Evolutionary conservation across 2,329 filamentous ascomycete genomes (phyloP), one percentile per base, ranked within the genome.

Genomic region (Aspergillus fijiensis): DNA sequence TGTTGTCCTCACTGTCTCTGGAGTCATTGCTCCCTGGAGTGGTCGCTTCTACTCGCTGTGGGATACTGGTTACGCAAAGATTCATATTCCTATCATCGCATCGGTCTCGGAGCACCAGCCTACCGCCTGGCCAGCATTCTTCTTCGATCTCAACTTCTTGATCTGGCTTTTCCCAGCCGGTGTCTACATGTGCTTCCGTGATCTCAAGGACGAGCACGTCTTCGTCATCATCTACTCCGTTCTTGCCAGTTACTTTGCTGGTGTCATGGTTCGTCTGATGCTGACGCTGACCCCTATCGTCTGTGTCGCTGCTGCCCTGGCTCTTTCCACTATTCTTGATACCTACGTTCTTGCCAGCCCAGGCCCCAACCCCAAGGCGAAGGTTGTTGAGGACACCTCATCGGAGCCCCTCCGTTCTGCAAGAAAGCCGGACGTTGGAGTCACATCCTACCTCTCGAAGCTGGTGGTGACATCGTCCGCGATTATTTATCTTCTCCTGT

Each of bases 31-130:
- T 23, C 95, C 96, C 19, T 99, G 95, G 95, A 92, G 91, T 70
- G 95, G 95, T 65, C 93, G 95, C 70, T 99, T 99, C 85, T 99
- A 99, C 82, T 99, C 96, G 23, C 87, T 99, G 33, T 99, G 94
- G 92, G 96, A 99, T 76, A 99, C 95, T 5, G 90, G 92, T 70
- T 99, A 99, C 74, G 95, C 95, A 71, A 99, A 99, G 84, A 96
- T 98, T 65, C 95, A 99, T 74, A 99, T 99, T 74, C 95, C 95
- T 63, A 99, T 99, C 74, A 99, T 99, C 76, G 95, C 95, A 3
- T 99, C 95, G n/a, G 95, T 99, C 51, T 99, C 95, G 1, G 95
- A 99, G 80, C 95, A 99, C 81, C 95, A 99, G 80, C 95, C 95
- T 57, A 99, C 95, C 42, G 95, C 95, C 49, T 99, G 95, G 95